phyloP scores from a whole-genome alignment of 2,329 filamentous ascomycete genomes.

The Cladosporium oxysporum region DNA sequence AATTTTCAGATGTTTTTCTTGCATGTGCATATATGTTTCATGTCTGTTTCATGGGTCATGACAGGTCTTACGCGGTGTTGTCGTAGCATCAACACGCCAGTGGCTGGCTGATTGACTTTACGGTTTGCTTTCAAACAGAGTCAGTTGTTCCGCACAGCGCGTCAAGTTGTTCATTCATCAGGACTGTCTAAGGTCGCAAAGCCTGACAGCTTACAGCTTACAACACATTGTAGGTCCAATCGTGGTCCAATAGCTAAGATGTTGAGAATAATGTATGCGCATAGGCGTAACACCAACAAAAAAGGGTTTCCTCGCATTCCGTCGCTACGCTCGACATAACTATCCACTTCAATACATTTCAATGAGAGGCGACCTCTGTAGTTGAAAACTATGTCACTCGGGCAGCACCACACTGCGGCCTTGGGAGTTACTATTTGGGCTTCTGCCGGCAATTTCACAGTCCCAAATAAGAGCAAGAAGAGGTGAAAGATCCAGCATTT shows the following conservation, averaged over 20 bases:
- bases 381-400: too few relatives aligned
- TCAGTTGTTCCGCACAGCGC: background rate
- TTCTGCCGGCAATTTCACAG: background rate
- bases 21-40: background rate
- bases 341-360: too few relatives aligned
- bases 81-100: background rate
- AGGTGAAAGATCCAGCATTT: background rate
- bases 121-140: background rate
- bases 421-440: background rate
- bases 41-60: background rate
- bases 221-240: background rate
- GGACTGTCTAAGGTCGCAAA: background rate
- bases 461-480: background rate
- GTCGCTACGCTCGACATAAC: background rate
- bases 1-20: background rate
- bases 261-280: background rate
- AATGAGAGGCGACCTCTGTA: background rate
- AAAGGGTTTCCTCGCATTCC: background rate
- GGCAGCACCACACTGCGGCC: background rate
- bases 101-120: background rate
- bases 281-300: too few relatives aligned
- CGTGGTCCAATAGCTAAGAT: background rate
- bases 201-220: background rate
- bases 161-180: background rate
- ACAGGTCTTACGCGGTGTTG: background rate